These are phyloP conservation scores for Fusarium agapanthi DNA, from an alignment of 2,329 filamentous ascomycete species.

Conservation along the genomic window DNA sequence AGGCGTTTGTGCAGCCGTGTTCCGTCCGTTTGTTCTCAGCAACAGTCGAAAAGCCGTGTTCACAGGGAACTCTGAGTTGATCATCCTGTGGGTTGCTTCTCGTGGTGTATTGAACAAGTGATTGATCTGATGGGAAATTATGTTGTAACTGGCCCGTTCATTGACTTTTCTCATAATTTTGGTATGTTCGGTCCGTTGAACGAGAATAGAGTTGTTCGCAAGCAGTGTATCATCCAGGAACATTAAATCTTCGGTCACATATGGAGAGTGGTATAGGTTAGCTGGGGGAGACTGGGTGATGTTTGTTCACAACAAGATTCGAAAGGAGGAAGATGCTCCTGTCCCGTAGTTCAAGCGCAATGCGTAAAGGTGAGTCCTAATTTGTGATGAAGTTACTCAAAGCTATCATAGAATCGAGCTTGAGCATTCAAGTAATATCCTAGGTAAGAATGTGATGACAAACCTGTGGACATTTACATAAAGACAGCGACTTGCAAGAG, in stretches of 20 bases:
- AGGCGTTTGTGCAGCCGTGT: neutral
- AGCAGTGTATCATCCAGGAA: neutral
- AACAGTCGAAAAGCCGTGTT: neutral
- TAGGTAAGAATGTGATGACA: neutral
- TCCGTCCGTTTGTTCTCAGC: neutral
- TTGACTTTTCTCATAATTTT: too few relatives aligned
- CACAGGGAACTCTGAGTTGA: neutral
- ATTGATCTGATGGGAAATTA: too few relatives aligned
- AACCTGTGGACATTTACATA: neutral
- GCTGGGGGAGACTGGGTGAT: too few relatives aligned
- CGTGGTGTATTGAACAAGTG: neutral
- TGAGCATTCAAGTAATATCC: neutral
- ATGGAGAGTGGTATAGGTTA: neutral
- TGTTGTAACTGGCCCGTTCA: fast-evolving
- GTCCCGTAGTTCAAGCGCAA: neutral
- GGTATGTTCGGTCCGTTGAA: too few relatives aligned
- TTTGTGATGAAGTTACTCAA: neutral
- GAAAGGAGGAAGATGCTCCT: neutral
- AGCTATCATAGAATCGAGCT: neutral
- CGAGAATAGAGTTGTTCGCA: too few relatives aligned
- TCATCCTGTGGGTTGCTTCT: neutral
- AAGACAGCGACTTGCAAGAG: neutral
- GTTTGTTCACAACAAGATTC: too few relatives aligned
- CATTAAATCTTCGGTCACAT: neutral
- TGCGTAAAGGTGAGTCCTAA: fast-evolving